Evolutionary conservation across 2,329 filamentous ascomycete genomes (phyloP).

Genomic region (Fusarium burgessii): DNA sequence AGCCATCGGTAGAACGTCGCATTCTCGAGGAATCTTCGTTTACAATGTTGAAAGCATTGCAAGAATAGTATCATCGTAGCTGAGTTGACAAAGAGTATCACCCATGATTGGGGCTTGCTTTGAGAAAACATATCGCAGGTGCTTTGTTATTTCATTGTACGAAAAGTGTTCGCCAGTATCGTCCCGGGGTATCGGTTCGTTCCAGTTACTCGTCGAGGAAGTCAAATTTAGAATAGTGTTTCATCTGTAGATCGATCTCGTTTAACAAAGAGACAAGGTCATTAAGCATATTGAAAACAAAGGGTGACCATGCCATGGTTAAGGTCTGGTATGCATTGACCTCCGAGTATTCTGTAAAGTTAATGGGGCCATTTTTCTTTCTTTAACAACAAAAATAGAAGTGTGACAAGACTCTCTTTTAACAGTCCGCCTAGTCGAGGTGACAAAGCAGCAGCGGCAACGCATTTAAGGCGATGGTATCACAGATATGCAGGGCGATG

Average conservation of each 20-base stretch:
- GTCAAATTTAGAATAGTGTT: not conserved
- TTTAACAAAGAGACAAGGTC: slow-evolving; percentile 20
- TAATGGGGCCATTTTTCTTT: slow-evolving; percentile 17
- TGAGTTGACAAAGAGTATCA: slow-evolving; percentile 25
- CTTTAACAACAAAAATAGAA: slow-evolving; percentile 35
- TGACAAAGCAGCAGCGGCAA: slow-evolving; percentile 29
- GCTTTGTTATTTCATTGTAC: slow-evolving; percentile 15
- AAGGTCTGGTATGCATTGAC: slow-evolving; percentile 12
- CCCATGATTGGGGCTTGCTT: not conserved
- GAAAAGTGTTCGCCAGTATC: slow-evolving; percentile 1
- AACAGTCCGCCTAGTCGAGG: not conserved
- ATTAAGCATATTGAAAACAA: slow-evolving; percentile 12
- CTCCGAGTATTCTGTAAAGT: not conserved
- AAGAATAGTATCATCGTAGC: slow-evolving; percentile 25
- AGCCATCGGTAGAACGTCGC: not conserved
- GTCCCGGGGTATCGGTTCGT: not conserved
- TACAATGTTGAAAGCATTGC: not conserved
- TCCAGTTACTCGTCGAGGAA: not conserved
- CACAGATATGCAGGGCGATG: slow-evolving; percentile 30
- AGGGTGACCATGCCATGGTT: not conserved
- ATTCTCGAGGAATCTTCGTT: not conserved
- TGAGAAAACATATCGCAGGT: not conserved
- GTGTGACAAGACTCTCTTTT: not conserved
- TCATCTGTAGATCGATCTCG: not conserved
- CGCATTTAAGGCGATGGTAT: slow-evolving; percentile 40